A percentile compares a stretch with the other conserved stretches of the same genome.
Conservation (phyloP, 2,329 filamentous ascomycete species). For the Cytospora piceicola region DNA sequence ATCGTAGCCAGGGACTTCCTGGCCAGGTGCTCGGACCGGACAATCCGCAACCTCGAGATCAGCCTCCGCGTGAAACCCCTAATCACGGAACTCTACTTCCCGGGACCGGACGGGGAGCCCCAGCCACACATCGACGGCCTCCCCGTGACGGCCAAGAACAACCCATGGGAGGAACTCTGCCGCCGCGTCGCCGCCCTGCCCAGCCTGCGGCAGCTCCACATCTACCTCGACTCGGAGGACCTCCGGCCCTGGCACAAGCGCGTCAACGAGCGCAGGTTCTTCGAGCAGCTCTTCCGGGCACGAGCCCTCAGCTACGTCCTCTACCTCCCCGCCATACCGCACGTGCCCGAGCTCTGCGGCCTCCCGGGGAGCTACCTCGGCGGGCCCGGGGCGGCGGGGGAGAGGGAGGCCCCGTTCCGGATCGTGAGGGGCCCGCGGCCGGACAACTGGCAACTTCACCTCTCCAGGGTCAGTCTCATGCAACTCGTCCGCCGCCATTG, state of each 20-base stretch:
- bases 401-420: conserved; percentile 29
- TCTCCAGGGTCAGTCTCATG: conserved; percentile 29
- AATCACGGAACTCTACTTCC: conserved; percentile 38
- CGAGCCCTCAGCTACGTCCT: conserved; percentile 33
- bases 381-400: conserved; percentile 22
- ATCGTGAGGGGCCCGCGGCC: conserved; percentile 34
- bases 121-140: conserved; percentile 29
- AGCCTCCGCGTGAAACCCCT: conserved; percentile 35
- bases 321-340: conserved; percentile 34
- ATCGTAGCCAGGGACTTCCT: conserved; percentile 35
- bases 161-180: conserved; percentile 39
- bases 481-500: conserved; percentile 4
- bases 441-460: conserved; percentile 37
- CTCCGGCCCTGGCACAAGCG: conserved; percentile 38
- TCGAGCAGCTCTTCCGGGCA: conserved; percentile 33
- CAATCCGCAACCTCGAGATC: conserved; percentile 36
- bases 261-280: conserved; percentile 38
- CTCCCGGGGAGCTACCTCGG: conserved; percentile 33
- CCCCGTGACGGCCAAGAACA: conserved; percentile 31
- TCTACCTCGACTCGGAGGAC: conserved; percentile 39
- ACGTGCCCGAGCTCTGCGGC: conserved; percentile 13
- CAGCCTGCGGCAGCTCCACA: conserved; percentile 34
- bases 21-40: conserved; percentile 24
- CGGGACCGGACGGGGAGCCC: conserved; percentile 25
- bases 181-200: conserved; percentile 29